Conservation (phyloP, 2,329 filamentous ascomycete genomes). For the Ophiostoma sp. region DNA sequence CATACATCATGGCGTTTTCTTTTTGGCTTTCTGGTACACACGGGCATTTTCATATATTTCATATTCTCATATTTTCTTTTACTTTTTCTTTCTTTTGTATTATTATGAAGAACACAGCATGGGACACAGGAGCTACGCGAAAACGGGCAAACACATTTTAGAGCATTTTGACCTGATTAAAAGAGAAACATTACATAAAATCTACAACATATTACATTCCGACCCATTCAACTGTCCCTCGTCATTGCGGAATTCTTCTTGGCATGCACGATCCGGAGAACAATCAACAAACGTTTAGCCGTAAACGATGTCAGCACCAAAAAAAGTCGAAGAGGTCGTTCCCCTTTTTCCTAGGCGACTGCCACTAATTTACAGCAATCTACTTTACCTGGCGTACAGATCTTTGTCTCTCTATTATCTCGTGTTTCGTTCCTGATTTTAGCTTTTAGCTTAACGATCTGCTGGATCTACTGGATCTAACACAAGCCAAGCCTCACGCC, state of each 20-base stretch:
- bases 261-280: background rate
- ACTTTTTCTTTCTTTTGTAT: constrained; percentile 2
- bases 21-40: background rate
- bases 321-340: background rate
- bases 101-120: constrained; percentile 13
- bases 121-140: constrained; percentile 9
- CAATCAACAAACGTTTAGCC: constrained; percentile 2
- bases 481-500: background rate
- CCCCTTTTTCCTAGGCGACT: background rate
- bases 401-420: background rate
- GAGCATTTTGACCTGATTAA: background rate
- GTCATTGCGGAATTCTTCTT: background rate
- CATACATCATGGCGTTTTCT: constrained; percentile 4
- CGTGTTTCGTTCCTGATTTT: background rate
- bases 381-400: background rate
- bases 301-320: background rate
- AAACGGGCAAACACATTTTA: background rate
- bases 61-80: background rate
- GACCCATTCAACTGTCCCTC: background rate
- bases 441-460: background rate
- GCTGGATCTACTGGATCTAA: background rate
- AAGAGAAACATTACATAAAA: background rate
- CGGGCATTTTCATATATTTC: background rate
- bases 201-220: background rate
- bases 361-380: background rate